Evolutionary conservation across 768 basidiomycete species (phyloP).

Genomic region (Amanita fuliginea): DNA sequence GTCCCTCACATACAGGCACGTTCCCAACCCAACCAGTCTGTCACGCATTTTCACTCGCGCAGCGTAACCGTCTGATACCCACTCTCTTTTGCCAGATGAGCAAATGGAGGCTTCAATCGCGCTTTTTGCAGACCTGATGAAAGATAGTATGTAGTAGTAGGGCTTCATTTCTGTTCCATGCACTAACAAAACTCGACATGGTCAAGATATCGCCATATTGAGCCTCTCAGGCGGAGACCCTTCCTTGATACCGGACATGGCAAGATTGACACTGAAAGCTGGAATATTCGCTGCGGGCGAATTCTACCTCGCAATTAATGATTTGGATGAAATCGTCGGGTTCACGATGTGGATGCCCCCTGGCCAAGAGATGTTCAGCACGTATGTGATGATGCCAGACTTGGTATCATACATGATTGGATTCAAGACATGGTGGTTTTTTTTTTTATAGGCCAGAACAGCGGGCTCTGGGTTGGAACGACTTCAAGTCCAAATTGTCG

Average conservation of each 20-base stretch:
- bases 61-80: not conserved
- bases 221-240: conserved; percentile 17
- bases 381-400: conserved; percentile 15
- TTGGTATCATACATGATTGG: too few species aligned
- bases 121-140: conserved; percentile 15
- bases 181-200: too few species aligned
- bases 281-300: conserved; percentile 16
- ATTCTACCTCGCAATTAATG: conserved; percentile 17
- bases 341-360: conserved; percentile 22
- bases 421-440: not conserved
- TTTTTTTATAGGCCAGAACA: conserved; percentile 19
- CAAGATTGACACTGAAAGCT: conserved; percentile 11
- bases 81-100: conserved; percentile 7
- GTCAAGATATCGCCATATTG: conserved; percentile 14
- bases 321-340: conserved; percentile 14
- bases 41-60: not conserved
- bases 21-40: too few species aligned
- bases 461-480: conserved; percentile 15
- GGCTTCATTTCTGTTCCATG: too few species aligned
- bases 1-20: too few species aligned
- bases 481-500: conserved; percentile 15
- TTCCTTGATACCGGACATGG: conserved; percentile 14
- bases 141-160: conserved; percentile 11
- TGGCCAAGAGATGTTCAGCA: conserved; percentile 19
- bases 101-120: conserved; percentile 10